Evolutionary conservation across 2,329 filamentous ascomycete species (phyloP).

Genomic region (Periconia sp.): DNA sequence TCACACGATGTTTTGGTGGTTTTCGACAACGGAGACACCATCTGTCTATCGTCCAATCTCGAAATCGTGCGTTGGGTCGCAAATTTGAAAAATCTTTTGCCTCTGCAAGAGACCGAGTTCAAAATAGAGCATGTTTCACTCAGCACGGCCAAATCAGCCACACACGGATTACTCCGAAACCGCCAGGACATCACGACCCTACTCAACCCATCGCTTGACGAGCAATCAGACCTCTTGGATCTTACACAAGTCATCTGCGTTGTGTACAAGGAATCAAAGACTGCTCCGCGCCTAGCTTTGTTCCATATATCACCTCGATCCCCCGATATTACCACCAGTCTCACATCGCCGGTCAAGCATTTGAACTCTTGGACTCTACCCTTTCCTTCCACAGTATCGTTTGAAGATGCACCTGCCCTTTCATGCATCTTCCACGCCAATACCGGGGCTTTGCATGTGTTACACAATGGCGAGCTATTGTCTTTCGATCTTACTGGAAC

Average conservation of each 20-base stretch:
- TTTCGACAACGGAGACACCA: constrained; percentile 62
- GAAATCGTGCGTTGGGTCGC: constrained; percentile 34
- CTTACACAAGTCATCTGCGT: constrained; percentile 39
- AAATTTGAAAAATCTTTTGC: constrained; percentile 17
- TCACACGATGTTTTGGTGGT: constrained; percentile 57
- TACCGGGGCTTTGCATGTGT: constrained; percentile 65
- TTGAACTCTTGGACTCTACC: constrained; percentile 35
- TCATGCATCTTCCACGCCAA: constrained; percentile 62
- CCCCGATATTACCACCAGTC: constrained; percentile 29
- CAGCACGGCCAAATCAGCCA: constrained; percentile 43
- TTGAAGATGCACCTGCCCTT: constrained; percentile 7
- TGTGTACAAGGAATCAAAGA: constrained; percentile 23
- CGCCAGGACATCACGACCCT: constrained; percentile 48
- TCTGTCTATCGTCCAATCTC: constrained; percentile 62
- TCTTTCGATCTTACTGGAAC: constrained; percentile 67
- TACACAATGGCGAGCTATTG: constrained; percentile 56
- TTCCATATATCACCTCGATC: constrained; percentile 35
- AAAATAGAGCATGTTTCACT: constrained; percentile 38
- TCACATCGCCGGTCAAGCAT: constrained; percentile 34
- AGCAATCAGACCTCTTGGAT: constrained; percentile 33
- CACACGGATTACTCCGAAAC: constrained; percentile 47
- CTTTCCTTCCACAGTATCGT: constrained; percentile 11
- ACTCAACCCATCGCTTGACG: constrained; percentile 33
- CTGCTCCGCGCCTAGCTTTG: constrained; percentile 24
- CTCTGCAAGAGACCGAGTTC: constrained; percentile 16